These are phyloP conservation scores for Dysphania ambrosioides DNA, from an alignment of 148 eudicot genomes.

Conservation along the genomic window DNA sequence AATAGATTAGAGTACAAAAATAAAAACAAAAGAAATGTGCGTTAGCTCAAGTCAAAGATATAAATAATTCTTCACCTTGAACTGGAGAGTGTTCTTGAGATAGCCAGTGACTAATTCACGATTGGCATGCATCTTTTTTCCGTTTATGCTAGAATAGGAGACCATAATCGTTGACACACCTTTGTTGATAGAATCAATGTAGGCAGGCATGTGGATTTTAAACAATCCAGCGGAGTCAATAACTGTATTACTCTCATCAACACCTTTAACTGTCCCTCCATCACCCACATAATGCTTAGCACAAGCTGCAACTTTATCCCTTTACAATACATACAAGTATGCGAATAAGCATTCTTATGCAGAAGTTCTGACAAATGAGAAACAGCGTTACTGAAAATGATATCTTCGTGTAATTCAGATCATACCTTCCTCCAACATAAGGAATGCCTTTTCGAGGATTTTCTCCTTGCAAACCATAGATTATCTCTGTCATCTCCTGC, in stretches of 20 bases:
- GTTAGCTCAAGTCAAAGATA: neutral
- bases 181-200: slow-evolving; percentile 31
- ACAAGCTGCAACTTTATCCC: slow-evolving; percentile 37
- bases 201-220: slow-evolving; percentile 39
- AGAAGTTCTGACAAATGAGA: neutral
- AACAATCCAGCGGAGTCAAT: slow-evolving; percentile 27
- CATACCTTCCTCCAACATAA: slow-evolving; percentile 31
- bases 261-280: slow-evolving; percentile 32
- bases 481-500: slow-evolving; percentile 38
- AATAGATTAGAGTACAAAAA: neutral
- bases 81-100: slow-evolving; percentile 38
- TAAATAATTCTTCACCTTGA: slow-evolving; percentile 19
- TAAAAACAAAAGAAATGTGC: no score
- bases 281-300: slow-evolving; percentile 39
- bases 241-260: slow-evolving; percentile 30
- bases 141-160: slow-evolving; percentile 37
- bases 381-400: neutral
- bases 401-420: neutral
- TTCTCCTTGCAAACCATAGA: slow-evolving; percentile 36
- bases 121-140: slow-evolving; percentile 35
- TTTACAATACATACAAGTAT: neutral
- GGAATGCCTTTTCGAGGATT: slow-evolving; percentile 23
- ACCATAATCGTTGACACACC: slow-evolving; percentile 36
- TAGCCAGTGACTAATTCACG: slow-evolving; percentile 24
- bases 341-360: slow-evolving; percentile 1